A percentile compares a stretch with the other conserved stretches of the same genome.
These are phyloP conservation scores for Pythium chondricola DNA, from an alignment of 352 stramenopile species.

Conservation along the genomic window DNA sequence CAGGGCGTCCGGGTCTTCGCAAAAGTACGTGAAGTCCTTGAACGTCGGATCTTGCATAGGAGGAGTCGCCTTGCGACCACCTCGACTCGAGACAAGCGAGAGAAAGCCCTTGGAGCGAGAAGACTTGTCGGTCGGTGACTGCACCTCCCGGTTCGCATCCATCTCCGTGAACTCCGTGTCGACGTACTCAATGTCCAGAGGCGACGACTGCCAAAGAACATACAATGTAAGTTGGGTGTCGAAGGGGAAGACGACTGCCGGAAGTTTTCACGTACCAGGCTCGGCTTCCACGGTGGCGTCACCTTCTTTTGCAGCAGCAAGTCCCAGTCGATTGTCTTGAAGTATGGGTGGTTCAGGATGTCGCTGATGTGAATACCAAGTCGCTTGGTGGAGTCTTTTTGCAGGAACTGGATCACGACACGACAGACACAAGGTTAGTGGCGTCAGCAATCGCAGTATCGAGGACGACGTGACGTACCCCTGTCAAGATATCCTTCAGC, in stretches of 20 bases:
- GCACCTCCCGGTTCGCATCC: constrained; percentile 73
- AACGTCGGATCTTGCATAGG: constrained; percentile 84
- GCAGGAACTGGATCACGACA: constrained; percentile 44
- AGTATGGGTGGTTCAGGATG: constrained; percentile 80
- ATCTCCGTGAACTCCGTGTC: constrained; percentile 83
- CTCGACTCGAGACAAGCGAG: constrained; percentile 66
- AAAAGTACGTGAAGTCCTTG: constrained; percentile 89
- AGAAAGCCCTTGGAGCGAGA: constrained; percentile 77
- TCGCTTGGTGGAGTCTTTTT: constrained; percentile 84
- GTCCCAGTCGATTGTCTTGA: constrained; percentile 79
- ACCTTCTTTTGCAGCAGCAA: constrained; percentile 79
- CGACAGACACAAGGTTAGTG: not conserved
- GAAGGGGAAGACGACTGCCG: not conserved
- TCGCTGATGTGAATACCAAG: constrained; percentile 86
- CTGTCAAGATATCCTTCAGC: constrained; percentile 73
- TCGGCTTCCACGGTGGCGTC: constrained; percentile 81
- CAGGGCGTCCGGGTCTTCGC: constrained; percentile 79
- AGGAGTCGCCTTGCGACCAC: constrained; percentile 58
- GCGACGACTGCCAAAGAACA: constrained; percentile 37
- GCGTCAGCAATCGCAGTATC: not conserved
- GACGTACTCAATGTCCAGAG: constrained; percentile 83
- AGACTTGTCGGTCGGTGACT: constrained; percentile 81
- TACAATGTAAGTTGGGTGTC: not conserved
- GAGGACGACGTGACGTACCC: constrained; percentile 23
- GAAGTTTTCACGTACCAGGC: constrained; percentile 28